A percentile compares a stretch with the other conserved stretches of the same genome.
phyloP scores from a whole-genome alignment of 352 stramenopile genomes.

The Nothophytophthora sp. region DNA sequence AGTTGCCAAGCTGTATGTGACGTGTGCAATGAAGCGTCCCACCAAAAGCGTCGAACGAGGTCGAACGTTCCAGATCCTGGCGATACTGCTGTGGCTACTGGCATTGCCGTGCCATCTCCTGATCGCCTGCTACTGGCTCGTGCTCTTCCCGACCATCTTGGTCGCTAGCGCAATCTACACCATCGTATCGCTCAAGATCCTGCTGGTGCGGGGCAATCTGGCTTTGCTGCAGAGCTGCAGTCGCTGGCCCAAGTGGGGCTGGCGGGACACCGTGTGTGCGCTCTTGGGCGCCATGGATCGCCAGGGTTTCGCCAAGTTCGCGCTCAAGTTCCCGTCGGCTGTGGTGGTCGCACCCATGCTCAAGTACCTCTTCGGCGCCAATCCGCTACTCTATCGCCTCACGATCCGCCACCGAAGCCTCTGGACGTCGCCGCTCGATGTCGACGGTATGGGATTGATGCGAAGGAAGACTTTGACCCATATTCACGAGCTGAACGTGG shows the following conservation, averaged over 20 bases:
- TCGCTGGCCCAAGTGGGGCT: slow-evolving; percentile 34
- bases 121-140: slow-evolving; percentile 24
- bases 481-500: neutral
- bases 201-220: slow-evolving; percentile 26
- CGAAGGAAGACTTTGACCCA: neutral
- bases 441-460: slow-evolving; percentile 17
- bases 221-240: slow-evolving; percentile 30
- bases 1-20: slow-evolving; percentile 17
- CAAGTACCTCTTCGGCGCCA: slow-evolving; percentile 46
- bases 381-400: slow-evolving; percentile 41
- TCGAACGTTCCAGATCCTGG: slow-evolving; percentile 11
- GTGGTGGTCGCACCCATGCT: slow-evolving; percentile 35
- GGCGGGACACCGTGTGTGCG: slow-evolving; percentile 28
- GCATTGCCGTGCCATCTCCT: slow-evolving; percentile 21
- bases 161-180: slow-evolving; percentile 27
- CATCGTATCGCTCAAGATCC: slow-evolving; percentile 27
- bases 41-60: slow-evolving; percentile 20
- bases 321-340: slow-evolving; percentile 32
- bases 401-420: slow-evolving; percentile 32
- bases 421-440: slow-evolving; percentile 37
- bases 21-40: slow-evolving; percentile 16
- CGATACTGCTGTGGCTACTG: slow-evolving; percentile 12
- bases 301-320: slow-evolving; percentile 38
- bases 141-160: slow-evolving; percentile 23
- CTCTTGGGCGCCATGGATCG: slow-evolving; percentile 36